These are phyloP conservation scores for Entophlyctis luteolus DNA, from an alignment of 192 early-diverging fungal species.

Conservation along the genomic window DNA sequence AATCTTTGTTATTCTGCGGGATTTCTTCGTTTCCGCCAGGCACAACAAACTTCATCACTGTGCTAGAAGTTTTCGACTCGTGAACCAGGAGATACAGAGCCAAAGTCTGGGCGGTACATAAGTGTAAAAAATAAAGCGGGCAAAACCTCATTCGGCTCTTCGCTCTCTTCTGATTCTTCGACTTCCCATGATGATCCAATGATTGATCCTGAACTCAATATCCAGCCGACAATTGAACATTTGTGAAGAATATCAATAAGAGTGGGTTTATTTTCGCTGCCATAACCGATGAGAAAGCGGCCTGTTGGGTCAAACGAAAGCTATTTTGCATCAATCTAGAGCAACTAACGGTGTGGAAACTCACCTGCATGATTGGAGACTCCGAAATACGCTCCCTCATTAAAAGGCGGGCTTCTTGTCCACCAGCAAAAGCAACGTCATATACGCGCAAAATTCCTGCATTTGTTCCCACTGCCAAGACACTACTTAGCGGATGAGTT, in stretches of 20 bases:
- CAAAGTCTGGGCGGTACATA: too few relatives aligned
- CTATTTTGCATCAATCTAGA: slow-evolving; percentile 13
- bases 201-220: slow-evolving; percentile 10
- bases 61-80: not conserved
- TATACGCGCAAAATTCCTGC: slow-evolving; percentile 39
- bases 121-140: too few relatives aligned
- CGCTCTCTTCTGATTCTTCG: slow-evolving; percentile 38
- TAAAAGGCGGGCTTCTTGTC: slow-evolving; percentile 24
- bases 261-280: slow-evolving; percentile 17
- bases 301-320: slow-evolving; percentile 44
- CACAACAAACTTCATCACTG: not conserved
- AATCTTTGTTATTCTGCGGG: too few relatives aligned
- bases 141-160: too few relatives aligned
- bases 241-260: slow-evolving; percentile 30
- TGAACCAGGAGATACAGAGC: not conserved
- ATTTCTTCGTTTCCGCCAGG: too few relatives aligned
- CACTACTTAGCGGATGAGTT: slow-evolving; percentile 15
- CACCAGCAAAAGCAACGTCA: slow-evolving; percentile 9
- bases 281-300: slow-evolving; percentile 28
- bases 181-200: slow-evolving; percentile 33
- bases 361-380: slow-evolving; percentile 21
- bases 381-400: slow-evolving; percentile 25
- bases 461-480: slow-evolving; percentile 37
- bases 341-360: not conserved
- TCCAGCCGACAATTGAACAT: slow-evolving; percentile 30